Percentiles rank a stretch among this genome's conserved stretches.
Conservation (phyloP, 768 basidiomycete species). For the Mycena indigotica region DNA sequence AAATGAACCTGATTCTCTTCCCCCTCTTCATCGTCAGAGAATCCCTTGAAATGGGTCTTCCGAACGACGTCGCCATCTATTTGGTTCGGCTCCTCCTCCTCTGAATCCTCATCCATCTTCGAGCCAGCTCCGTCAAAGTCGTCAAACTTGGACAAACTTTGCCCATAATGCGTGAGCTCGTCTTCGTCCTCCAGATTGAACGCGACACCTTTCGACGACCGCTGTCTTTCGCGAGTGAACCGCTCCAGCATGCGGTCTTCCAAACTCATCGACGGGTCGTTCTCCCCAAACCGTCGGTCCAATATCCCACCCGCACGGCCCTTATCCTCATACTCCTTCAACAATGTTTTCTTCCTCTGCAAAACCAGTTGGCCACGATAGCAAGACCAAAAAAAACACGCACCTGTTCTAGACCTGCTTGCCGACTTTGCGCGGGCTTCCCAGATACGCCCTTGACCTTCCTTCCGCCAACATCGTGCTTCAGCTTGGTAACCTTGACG, state of each 20-base stretch:
- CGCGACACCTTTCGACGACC: slow-evolving; percentile 67
- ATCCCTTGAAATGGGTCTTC: slow-evolving; percentile 83
- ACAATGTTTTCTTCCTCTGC: slow-evolving; percentile 82
- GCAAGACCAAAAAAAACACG: slow-evolving; percentile 21
- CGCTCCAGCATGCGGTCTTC: slow-evolving; percentile 98
- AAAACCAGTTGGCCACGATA: background rate
- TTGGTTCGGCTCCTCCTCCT: slow-evolving; percentile 59
- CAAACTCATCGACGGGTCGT: slow-evolving; percentile 86
- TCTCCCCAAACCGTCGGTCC: slow-evolving; percentile 96
- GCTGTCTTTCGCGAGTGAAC: slow-evolving; percentile 88
- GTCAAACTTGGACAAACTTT: slow-evolving; percentile 81
- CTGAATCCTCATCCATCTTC: slow-evolving; percentile 60
- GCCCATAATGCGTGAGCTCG: slow-evolving; percentile 89
- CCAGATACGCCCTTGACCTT: slow-evolving; percentile 83
- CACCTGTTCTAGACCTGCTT: slow-evolving; percentile 89
- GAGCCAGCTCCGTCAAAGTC: slow-evolving; percentile 79
- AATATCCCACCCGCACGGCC: slow-evolving; percentile 85
- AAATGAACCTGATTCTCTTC: slow-evolving; percentile 43
- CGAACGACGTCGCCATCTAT: slow-evolving; percentile 69
- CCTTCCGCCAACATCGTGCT: slow-evolving; percentile 90
- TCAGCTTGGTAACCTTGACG: slow-evolving; percentile 85
- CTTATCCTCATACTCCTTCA: slow-evolving; percentile 85
- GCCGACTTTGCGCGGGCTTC: slow-evolving; percentile 84
- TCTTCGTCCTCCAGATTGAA: slow-evolving; percentile 95
- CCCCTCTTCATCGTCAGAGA: slow-evolving; percentile 67